These are phyloP conservation scores for Leccinum insolens DNA, from an alignment of 1,284 basidiomycete species.

Conservation along the genomic window DNA sequence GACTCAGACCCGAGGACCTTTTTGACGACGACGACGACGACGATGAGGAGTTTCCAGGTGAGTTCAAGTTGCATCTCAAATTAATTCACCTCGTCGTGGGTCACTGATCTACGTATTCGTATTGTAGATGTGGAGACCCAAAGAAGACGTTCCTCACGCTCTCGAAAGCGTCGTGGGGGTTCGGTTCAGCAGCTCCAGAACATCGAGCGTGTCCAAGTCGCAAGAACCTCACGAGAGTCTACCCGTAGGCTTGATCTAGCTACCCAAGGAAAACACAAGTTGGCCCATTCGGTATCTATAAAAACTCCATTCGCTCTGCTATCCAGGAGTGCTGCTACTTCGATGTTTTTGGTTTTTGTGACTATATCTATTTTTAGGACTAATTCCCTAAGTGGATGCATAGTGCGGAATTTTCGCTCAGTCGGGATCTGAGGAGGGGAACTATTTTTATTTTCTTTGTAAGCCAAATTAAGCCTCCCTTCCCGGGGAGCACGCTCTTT, in stretches of 20 bases:
- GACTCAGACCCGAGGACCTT: not conserved
- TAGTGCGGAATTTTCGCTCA: too few species aligned
- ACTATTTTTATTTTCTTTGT: too few species aligned
- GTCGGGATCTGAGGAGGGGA: too few species aligned
- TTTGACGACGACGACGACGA: not conserved
- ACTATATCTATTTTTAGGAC: too few species aligned
- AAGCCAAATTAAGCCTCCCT: too few species aligned
- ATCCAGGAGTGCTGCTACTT: too few species aligned
- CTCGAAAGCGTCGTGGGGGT: not conserved
- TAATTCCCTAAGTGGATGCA: too few species aligned
- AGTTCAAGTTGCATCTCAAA: not conserved
- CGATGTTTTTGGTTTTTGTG: too few species aligned
- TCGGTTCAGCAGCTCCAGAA: not conserved
- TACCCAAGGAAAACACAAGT: not conserved
- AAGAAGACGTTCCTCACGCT: not conserved
- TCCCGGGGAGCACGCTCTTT: too few species aligned
- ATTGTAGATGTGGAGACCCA: not conserved
- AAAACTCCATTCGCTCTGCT: too few species aligned
- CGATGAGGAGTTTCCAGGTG: not conserved
- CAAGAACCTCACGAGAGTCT: not conserved
- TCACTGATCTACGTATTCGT: not conserved
- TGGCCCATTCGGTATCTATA: too few species aligned
- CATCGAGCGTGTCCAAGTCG: not conserved
- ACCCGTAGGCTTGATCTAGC: not conserved
- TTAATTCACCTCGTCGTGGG: not conserved